Percentiles rank a stretch among this genome's conserved stretches.
Conservation (phyloP, 23 red algal species). For the Gracilaria gracilis region DNA sequence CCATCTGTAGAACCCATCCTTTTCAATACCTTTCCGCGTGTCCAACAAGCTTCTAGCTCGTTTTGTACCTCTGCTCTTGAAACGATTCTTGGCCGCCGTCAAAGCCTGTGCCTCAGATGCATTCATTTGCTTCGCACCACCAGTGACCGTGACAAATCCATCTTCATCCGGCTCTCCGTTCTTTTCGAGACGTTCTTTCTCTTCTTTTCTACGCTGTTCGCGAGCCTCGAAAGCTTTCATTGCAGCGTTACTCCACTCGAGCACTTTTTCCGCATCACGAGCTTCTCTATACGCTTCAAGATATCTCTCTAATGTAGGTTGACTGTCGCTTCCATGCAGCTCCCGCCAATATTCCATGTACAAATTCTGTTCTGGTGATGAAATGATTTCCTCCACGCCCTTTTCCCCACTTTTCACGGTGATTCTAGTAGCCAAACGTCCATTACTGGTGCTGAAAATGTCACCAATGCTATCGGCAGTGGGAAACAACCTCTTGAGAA, state of each 20-base stretch:
- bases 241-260: constrained; percentile 60
- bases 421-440: constrained; percentile 49
- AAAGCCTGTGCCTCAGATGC: constrained; percentile 35
- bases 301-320: constrained; percentile 26
- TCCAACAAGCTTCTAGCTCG: constrained; percentile 40
- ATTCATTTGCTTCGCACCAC: constrained; percentile 58
- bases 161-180: constrained; percentile 54
- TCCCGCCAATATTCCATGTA: constrained; percentile 48
- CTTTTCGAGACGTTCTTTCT: constrained; percentile 9
- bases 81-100: not conserved
- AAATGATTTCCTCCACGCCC: not conserved
- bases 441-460: constrained; percentile 57
- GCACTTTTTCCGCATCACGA: constrained; percentile 36
- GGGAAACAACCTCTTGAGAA: constrained; percentile 41
- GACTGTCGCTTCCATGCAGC: not conserved
- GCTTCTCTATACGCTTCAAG: constrained; percentile 21
- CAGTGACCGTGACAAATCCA: constrained; percentile 64
- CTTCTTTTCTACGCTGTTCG: constrained; percentile 37
- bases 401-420: constrained; percentile 31
- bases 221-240: constrained; percentile 58
- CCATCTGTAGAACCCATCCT: constrained; percentile 69
- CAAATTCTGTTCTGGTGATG: constrained; percentile 24
- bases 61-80: constrained; percentile 44
- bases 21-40: constrained; percentile 55
- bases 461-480: constrained; percentile 28